These are phyloP conservation scores for Coemansia sp. DNA, from an alignment of 192 early-diverging fungal species.

Conservation along the genomic window DNA sequence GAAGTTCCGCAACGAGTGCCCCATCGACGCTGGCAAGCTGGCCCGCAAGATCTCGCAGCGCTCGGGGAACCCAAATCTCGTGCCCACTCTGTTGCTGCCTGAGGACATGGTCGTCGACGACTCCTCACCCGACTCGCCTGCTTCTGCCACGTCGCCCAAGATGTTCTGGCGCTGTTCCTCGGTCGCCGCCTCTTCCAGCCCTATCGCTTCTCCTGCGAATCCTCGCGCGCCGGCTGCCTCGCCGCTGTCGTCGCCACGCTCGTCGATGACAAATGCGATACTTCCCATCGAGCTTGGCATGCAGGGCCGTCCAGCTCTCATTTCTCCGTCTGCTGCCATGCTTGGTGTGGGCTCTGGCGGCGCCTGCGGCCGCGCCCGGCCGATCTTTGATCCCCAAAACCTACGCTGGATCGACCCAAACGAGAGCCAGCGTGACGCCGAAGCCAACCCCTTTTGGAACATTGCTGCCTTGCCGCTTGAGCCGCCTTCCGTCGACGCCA, in stretches of 20 bases:
- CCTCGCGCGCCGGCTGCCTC: neutral
- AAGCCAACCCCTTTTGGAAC: slow-evolving; percentile 46
- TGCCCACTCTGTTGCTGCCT: slow-evolving; percentile 16
- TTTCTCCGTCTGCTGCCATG: slow-evolving; percentile 39
- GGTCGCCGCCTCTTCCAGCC: neutral
- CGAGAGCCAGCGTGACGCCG: slow-evolving; percentile 21
- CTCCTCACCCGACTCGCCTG: slow-evolving; percentile 11
- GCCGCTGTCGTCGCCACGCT: slow-evolving; percentile 2
- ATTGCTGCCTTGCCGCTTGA: slow-evolving; percentile 47
- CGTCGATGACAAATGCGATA: neutral
- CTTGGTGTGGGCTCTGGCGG: slow-evolving; percentile 22
- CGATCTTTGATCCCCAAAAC: slow-evolving; percentile 52
- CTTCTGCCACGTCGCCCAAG: slow-evolving; percentile 14
- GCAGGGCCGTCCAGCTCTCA: slow-evolving; percentile 39
- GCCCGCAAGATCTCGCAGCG: slow-evolving; percentile 45
- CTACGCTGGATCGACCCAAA: slow-evolving; percentile 51
- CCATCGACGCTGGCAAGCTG: slow-evolving; percentile 44
- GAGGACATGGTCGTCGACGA: slow-evolving; percentile 27
- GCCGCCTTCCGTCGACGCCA: slow-evolving; percentile 25
- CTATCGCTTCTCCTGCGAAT: neutral
- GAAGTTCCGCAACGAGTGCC: slow-evolving; percentile 23
- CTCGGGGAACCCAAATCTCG: slow-evolving; percentile 32
- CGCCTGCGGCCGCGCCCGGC: slow-evolving; percentile 32
- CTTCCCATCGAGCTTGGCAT: slow-evolving; percentile 20
- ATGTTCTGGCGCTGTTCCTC: slow-evolving; percentile 12